Base-by-base conservation (phyloP, 768 basidiomycete genomes). In the Hygrocybe coccinea region DNA sequence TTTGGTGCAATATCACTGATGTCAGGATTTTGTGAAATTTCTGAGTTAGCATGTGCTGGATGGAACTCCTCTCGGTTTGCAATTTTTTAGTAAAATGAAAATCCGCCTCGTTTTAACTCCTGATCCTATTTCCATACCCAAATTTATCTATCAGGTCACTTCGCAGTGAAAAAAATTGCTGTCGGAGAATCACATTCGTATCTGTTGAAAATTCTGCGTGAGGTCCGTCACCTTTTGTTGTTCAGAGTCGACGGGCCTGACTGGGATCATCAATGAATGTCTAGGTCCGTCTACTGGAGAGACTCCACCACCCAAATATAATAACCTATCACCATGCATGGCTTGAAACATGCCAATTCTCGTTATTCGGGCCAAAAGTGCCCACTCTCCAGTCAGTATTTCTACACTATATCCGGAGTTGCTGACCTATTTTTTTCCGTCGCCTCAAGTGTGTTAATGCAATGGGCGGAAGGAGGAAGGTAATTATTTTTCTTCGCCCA, bases 121-220 rank as follows among this genome's bases (percentile, higher is more conserved):
- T 25, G 36, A 55, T 41, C 29, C 53, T 34, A 54, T 12, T n/a
- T 24, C 15, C 22, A 25, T 35, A 25, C 25, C 15, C 21, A 19
- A 43, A 25, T 17, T 29, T 5, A 21, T 11, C 39, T 24, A 11
- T 36, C 60, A 82, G 89, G 89, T 25, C 86, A 85, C 61, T 97
- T 95, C 67, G 95, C 95, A 0, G 89, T 97, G 46, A 98, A 98
- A 74, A 97, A 97, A 69, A 92, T 98, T 19, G 93, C 95, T 0
- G 89, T 97, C 0, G 94, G 94, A 47, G 84, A 91, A 64, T 95
- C 91, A 0, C 89, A 92, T 61, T 78, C 85, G 2, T 95, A 95
- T 72, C 76, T 95, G 5, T 71, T 93, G 38, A 85, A 84, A 48
- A 93, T 90, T 53, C 74, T 95, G 37, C 82, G 83, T 43, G 93